Evolutionary conservation across 2,329 filamentous ascomycete genomes (phyloP), one percentile per base, ranked within the genome.

Genomic region (Didymella pinodella): DNA sequence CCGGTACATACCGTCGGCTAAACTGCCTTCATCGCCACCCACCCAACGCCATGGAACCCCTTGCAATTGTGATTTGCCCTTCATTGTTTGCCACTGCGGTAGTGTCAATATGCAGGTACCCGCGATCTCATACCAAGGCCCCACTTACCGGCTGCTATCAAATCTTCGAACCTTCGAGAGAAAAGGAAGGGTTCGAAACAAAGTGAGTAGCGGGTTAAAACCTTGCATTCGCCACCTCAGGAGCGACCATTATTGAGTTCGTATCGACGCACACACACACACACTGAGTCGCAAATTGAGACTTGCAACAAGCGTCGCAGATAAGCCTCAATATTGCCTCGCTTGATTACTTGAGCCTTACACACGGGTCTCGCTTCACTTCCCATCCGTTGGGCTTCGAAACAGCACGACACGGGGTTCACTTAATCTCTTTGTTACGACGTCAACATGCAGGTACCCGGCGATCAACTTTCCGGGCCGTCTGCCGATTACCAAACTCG

Each of bases 51-150:
- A 44, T 40, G 46, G 36, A 38, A 56, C 46, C 46, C 46, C 46
- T 49, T 43, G 38, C 8, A 26, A 11, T 43, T 32, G 14, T 29
- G 53, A 49, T 56, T 56, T 46, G 45, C 4, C 31, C 25, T 38
- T 38, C 26, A 48, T 32, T 45, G 16, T 44, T 50, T 50, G 53
- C 53, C 53, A 56, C 53, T n/a, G 46, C 53, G 46, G 40, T 32
- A 57, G 25, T 51, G 41, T 57, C 48, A 34, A 49, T 51, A 57
- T 57, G 54, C 54, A 57, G 54, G 54, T 57, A 57, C 48, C 54
- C 54, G 54, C 48, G 28, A 32, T 14, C 6, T 45, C 18, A 29
- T 25, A 36, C 40, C n/a, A 41, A 34, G 29, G 45, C 36, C 26
- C 53, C 53, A 48, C 53, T 47, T 54, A 28, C 44, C 43, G 43